Evolutionary conservation across 495 filamentous ascomycete species (phyloP).

Genomic region (Penicillium goetzii): DNA sequence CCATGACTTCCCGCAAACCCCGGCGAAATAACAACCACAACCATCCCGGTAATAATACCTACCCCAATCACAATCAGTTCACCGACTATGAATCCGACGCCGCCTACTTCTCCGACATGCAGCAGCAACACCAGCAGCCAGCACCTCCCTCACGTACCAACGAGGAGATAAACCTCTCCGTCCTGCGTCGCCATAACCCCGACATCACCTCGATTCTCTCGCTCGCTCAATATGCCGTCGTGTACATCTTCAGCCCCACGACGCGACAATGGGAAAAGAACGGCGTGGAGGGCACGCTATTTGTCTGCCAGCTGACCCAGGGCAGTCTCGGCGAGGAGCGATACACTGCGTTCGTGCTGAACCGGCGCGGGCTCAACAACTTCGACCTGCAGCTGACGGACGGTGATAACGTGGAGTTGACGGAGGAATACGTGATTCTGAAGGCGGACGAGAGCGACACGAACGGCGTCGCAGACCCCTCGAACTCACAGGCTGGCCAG

Average conservation of each 20-base stretch:
- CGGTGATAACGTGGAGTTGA: slow-evolving; percentile 60
- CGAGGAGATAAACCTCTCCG: slow-evolving; percentile 79
- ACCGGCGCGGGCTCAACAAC: slow-evolving; percentile 63
- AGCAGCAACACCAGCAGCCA: slow-evolving; percentile 31
- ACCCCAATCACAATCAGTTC: slow-evolving; percentile 41
- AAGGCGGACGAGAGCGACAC: slow-evolving; percentile 41
- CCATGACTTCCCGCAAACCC: slow-evolving; percentile 43
- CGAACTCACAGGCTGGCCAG: slow-evolving; percentile 19
- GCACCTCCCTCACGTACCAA: slow-evolving; percentile 64
- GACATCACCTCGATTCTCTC: slow-evolving; percentile 66
- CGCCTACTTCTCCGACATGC: slow-evolving; percentile 49
- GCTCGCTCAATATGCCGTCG: slow-evolving; percentile 75
- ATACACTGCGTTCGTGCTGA: slow-evolving; percentile 64
- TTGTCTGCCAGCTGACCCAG: slow-evolving; percentile 68
- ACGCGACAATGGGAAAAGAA: slow-evolving; percentile 74
- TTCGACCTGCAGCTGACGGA: slow-evolving; percentile 56
- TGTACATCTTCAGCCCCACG: slow-evolving; percentile 72
- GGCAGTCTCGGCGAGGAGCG: slow-evolving; percentile 50
- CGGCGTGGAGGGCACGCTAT: slow-evolving; percentile 78
- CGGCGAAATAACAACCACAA: slow-evolving; percentile 39
- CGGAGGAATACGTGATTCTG: slow-evolving; percentile 64
- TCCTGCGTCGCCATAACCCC: slow-evolving; percentile 76
- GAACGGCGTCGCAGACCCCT: slow-evolving; percentile 24
- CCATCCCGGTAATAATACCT: slow-evolving; percentile 23
- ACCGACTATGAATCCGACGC: slow-evolving; percentile 72